Base-by-base conservation (phyloP, 2,329 filamentous ascomycete species). In the Thermoascus crustaceus region DNA sequence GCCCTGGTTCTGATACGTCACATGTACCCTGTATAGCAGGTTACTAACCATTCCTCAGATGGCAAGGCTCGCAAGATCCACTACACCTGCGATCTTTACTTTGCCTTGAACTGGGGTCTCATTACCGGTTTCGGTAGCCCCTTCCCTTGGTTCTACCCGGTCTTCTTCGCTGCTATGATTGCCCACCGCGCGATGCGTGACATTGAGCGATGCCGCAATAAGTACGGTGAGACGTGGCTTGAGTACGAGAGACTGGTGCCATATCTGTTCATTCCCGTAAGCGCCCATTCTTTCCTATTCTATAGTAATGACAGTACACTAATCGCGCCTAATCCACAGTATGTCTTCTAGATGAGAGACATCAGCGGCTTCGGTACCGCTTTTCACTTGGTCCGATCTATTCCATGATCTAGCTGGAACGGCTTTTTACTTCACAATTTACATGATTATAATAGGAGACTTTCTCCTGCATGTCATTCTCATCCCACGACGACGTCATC, bases 121-220 rank as follows among this genome's bases (percentile, higher is more conserved):
- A 80, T 89, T 47, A 86, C 82, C 2, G 85, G 85, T 7, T 88
- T 89, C 63, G 68, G 69, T 22, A 85, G 80, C 54, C 84, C 85
- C 0, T 88, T 89, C 64, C 85, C 85, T 1, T 93, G 85, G 84
- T 91, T 93, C 63, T 89, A 93, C 57, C 82, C 84, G 0, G 60
- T 83, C 22, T 93, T 93, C 68, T 93, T 93, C 58, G 68, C 70
- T 11, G 63, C 64, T 47, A 89, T 89, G 84, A 89, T 91, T 52
- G 69, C 78, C 7, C 85, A 93, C 60, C 80, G 85, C 40, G 81
- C 84, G 4, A 67, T 68, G 45, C 72, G 85, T 41, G 85, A 93
- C 54, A 84, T 88, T 41, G 70, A 82, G 57, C 72, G 79, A 45
- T 93, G 85, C 63, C 72, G 75, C 37, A 69, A 69, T 49, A 87